phyloP scores from a whole-genome alignment of 2,329 filamentous ascomycete species.

The Diaporthe vaccinii region DNA sequence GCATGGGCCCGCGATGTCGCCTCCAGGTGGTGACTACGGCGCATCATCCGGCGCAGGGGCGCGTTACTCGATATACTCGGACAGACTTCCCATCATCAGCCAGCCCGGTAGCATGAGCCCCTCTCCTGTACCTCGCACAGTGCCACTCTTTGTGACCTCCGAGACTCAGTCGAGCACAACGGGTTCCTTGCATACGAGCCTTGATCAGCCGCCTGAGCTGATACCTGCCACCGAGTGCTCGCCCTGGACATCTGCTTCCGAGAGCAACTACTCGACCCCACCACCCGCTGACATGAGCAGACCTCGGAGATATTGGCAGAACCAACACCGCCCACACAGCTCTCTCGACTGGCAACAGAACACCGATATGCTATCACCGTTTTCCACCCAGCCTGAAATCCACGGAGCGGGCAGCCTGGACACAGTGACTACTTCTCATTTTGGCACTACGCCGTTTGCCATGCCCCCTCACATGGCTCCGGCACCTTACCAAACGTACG shows the following conservation, averaged over 20 bases:
- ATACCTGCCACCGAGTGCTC: constrained; percentile 53
- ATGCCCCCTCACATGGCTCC: constrained; percentile 47
- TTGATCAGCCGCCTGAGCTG: constrained; percentile 47
- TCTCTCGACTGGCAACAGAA: constrained; percentile 49
- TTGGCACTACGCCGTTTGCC: constrained; percentile 48
- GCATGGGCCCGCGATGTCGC: constrained; percentile 32
- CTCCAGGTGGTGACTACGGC: constrained; percentile 34
- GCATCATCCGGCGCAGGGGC: constrained; percentile 8
- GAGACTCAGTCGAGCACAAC: constrained; percentile 46
- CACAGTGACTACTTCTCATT: constrained; percentile 46
- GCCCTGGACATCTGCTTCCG: constrained; percentile 60
- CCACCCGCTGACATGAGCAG: constrained; percentile 55
- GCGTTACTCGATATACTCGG: constrained; percentile 10
- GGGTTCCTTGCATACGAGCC: constrained; percentile 15
- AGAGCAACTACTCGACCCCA: constrained; percentile 64
- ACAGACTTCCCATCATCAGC: constrained; percentile 10
- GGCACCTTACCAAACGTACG: constrained; percentile 51
- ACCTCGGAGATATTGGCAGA: constrained; percentile 44
- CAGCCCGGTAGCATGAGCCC: constrained; percentile 35
- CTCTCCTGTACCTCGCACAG: constrained; percentile 35
- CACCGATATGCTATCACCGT: constrained; percentile 47
- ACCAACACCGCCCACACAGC: constrained; percentile 46
- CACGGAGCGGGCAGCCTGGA: constrained; percentile 45
- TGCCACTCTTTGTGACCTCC: constrained; percentile 42
- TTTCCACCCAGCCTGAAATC: constrained; percentile 42